phyloP scores from a whole-genome alignment of 1,139 yeast genomes.

The Arxiozyma slooffiae region DNA sequence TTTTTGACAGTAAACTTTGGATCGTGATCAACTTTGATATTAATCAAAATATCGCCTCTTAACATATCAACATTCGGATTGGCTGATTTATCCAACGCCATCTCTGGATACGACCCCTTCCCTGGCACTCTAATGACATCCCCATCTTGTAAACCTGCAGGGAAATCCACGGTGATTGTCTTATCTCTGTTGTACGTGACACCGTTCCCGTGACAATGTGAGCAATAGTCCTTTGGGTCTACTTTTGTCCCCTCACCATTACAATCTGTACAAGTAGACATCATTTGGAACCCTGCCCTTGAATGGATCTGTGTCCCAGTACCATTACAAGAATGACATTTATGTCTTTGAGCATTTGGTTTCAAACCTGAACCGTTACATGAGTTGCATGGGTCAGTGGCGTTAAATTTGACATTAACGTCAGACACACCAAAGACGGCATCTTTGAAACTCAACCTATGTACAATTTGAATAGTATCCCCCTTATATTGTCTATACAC shows the following conservation, averaged over 20 bases:
- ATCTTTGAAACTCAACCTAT: constrained; percentile 70
- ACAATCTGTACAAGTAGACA: constrained; percentile 83
- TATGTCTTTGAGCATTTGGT: constrained; percentile 60
- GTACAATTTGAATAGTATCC: constrained; percentile 74
- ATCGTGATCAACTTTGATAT: constrained; percentile 71
- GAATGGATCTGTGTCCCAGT: constrained; percentile 85
- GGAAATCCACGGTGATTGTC: constrained; percentile 69
- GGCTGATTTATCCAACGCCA: constrained; percentile 48
- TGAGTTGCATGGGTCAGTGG: constrained; percentile 65
- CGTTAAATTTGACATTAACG: constrained; percentile 57
- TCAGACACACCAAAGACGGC: constrained; percentile 71
- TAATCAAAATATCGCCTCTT: constrained; percentile 80
- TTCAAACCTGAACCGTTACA: constrained; percentile 85
- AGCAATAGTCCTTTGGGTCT: constrained; percentile 60
- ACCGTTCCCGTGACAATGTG: constrained; percentile 81
- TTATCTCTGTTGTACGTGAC: constrained; percentile 54
- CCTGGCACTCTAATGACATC: constrained; percentile 74
- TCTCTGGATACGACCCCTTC: constrained; percentile 83
- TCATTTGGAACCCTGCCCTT: constrained; percentile 95
- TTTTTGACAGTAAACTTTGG: constrained; percentile 51
- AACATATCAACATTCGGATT: constrained; percentile 39
- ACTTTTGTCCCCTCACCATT: constrained; percentile 81
- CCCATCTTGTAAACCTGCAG: constrained; percentile 84
- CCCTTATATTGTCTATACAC: constrained; percentile 72
- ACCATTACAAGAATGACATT: constrained; percentile 87